phyloP scores from a whole-genome alignment of 352 stramenopile genomes.

The Globisporangium uncinulatum region DNA sequence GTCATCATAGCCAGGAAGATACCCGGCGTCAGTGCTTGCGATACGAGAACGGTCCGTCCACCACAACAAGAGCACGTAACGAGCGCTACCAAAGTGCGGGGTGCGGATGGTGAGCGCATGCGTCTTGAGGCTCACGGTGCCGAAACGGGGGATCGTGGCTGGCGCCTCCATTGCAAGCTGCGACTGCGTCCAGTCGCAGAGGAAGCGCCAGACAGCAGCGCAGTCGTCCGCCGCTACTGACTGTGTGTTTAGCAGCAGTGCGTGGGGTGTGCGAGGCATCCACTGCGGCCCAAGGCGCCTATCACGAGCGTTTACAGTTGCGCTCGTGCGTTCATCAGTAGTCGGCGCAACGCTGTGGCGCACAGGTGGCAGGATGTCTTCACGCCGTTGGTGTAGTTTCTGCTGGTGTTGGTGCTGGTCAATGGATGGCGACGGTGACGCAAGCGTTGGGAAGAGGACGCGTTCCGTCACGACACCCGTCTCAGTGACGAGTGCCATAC shows the following conservation, averaged over 20 bases:
- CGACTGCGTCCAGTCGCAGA: not conserved
- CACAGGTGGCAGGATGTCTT: not conserved
- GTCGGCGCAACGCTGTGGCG: not conserved
- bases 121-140: conserved; percentile 39
- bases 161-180: conserved; percentile 72
- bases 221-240: not conserved
- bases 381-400: too few species aligned
- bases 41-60: too few species aligned
- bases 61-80: too few species aligned
- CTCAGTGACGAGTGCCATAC: too few species aligned
- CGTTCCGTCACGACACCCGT: too few species aligned
- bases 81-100: conserved; percentile 42
- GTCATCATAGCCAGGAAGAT: not conserved
- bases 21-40: too few species aligned
- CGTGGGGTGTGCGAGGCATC: not conserved
- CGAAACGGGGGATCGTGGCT: conserved; percentile 64
- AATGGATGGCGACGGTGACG: too few species aligned
- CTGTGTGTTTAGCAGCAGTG: not conserved
- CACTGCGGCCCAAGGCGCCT: not conserved
- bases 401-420: not conserved
- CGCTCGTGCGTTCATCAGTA: not conserved
- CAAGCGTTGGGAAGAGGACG: too few species aligned
- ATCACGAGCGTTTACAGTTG: not conserved
- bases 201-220: not conserved
- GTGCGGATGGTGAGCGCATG: conserved; percentile 56